Conservation (phyloP, 2,329 filamentous ascomycete species). For the Talaromyces rugulosus region DNA sequence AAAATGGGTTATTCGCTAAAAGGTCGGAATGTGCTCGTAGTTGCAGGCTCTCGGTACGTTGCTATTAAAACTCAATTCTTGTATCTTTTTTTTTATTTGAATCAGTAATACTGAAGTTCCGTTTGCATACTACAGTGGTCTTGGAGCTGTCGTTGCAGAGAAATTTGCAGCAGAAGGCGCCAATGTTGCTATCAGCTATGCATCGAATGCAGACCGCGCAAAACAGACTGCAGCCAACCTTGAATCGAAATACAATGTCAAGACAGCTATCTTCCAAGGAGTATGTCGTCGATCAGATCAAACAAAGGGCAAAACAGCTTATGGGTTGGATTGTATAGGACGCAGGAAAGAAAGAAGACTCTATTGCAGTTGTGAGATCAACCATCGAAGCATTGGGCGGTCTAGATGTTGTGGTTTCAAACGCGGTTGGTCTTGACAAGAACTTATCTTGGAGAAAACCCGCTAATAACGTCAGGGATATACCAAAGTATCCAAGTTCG, state of each 20-base stretch:
- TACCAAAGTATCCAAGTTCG: conserved; percentile 57
- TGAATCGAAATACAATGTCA: conserved; percentile 46
- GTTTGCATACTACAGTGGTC: conserved; percentile 49
- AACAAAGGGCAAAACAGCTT: neutral
- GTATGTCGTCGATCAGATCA: conserved; percentile 34
- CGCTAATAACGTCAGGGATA: conserved; percentile 45
- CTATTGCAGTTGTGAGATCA: conserved; percentile 56
- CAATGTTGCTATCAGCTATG: conserved; percentile 71
- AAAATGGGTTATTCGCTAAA: conserved; percentile 61
- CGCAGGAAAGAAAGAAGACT: conserved; percentile 56
- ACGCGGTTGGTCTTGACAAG: conserved; percentile 50
- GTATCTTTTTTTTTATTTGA: neutral
- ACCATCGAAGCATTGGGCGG: conserved; percentile 60
- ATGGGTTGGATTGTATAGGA: conserved; percentile 44
- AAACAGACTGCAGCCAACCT: conserved; percentile 56
- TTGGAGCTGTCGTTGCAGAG: conserved; percentile 64
- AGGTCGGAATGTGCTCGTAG: conserved; percentile 60
- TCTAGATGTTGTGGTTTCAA: conserved; percentile 73
- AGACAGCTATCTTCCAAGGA: conserved; percentile 57
- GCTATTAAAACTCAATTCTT: neutral
- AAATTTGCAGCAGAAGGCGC: conserved; percentile 66
- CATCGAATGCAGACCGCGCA: conserved; percentile 58
- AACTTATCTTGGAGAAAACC: neutral
- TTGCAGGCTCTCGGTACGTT: conserved; percentile 57
- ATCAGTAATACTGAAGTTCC: conserved; percentile 11